phyloP scores from a whole-genome alignment of 129 eudicot species.

The Logfia minima region DNA sequence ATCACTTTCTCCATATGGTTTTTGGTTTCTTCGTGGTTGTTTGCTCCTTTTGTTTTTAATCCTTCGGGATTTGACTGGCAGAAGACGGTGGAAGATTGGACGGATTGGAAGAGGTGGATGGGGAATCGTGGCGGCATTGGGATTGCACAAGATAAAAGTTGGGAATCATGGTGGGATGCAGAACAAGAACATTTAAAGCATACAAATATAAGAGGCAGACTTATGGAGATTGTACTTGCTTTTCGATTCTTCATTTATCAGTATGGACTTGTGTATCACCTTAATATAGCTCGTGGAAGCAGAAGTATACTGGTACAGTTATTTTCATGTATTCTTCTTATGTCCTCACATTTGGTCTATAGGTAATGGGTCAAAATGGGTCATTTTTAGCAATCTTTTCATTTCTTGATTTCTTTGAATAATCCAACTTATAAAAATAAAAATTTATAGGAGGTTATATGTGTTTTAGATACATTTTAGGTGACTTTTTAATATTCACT shows the following conservation, averaged over 20 bases:
- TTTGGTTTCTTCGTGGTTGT: constrained; percentile 81
- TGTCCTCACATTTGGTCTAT: not conserved
- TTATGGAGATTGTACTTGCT: constrained; percentile 69
- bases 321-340: not conserved
- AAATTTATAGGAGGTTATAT: not conserved
- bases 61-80: constrained; percentile 97
- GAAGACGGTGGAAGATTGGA: constrained; percentile 95
- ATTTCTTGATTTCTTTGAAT: not conserved
- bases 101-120: constrained; percentile 98
- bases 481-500: not conserved
- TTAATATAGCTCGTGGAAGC: constrained; percentile 72
- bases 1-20: constrained; percentile 89
- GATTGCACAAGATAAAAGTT: constrained; percentile 75
- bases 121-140: constrained; percentile 91
- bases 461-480: not conserved
- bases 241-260: constrained; percentile 82
- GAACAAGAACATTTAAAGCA: constrained; percentile 79
- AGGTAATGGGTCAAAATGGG: not conserved
- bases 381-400: not conserved
- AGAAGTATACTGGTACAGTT: constrained; percentile 56
- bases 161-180: constrained; percentile 98
- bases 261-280: constrained; percentile 91
- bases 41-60: constrained; percentile 95
- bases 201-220: constrained; percentile 67
- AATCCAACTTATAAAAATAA: not conserved